Evolutionary conservation across 225 moss, liverwort and hornwort genomes (phyloP).

Genomic region (Ulota crispa): DNA sequence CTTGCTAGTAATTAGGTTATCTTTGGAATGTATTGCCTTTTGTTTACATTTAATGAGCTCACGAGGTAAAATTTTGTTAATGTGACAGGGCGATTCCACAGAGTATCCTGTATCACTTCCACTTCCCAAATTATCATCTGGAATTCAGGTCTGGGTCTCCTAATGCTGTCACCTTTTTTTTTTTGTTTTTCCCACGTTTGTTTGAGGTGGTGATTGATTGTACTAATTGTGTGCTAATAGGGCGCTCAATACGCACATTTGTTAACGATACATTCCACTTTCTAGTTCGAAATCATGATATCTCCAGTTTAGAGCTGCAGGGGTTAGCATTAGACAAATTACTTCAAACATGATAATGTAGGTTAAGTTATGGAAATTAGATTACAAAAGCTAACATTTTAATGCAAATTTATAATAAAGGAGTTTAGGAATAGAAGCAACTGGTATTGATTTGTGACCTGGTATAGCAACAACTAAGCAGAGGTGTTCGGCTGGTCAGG

Average conservation of each 20-base stretch:
- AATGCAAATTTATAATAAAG: no score
- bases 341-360: no score
- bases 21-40: neutral
- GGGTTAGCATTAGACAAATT: neutral
- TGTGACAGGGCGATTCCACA: slow-evolving; percentile 73
- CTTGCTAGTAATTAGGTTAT: neutral
- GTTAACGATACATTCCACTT: neutral
- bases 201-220: slow-evolving; percentile 4
- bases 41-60: neutral
- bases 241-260: neutral
- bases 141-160: slow-evolving; percentile 43
- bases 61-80: neutral
- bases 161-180: neutral
- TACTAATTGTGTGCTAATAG: neutral
- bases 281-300: neutral
- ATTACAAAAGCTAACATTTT: no score
- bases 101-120: slow-evolving; percentile 83
- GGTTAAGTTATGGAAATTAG: no score
- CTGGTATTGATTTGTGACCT: neutral
- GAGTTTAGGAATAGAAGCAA: neutral
- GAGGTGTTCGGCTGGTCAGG: slow-evolving; percentile 40
- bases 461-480: slow-evolving; percentile 5
- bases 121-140: slow-evolving; percentile 70
- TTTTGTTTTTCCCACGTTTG: neutral
- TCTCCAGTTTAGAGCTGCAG: neutral